Evolutionary conservation across 208 protist genomes (phyloP).

Genomic region (Trichomonas tenax): DNA sequence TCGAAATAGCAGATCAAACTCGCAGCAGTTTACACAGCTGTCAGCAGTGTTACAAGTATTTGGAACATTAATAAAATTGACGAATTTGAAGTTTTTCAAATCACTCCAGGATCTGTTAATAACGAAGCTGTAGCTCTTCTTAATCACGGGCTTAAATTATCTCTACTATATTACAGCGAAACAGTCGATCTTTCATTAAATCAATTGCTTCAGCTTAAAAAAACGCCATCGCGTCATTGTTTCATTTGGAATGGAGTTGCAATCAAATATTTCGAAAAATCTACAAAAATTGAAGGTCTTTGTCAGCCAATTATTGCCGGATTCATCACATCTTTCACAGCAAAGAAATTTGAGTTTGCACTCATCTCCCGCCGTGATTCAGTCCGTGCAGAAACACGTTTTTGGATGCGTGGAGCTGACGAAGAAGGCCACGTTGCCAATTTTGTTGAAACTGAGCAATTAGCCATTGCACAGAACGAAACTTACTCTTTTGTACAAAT

Average conservation of each 20-base stretch:
- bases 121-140: not conserved
- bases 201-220: not conserved
- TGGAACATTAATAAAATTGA: not conserved
- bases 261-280: not conserved
- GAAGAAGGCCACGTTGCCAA: slow-evolving; percentile 25
- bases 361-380: slow-evolving; percentile 16
- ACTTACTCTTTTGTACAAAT: slow-evolving; percentile 26
- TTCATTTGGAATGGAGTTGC: not conserved
- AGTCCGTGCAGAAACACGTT: slow-evolving; percentile 18
- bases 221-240: not conserved
- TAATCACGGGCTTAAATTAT: not conserved
- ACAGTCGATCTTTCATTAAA: not conserved
- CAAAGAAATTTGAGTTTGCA: not conserved
- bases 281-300: not conserved
- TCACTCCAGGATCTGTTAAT: not conserved
- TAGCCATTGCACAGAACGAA: not conserved
- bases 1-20: not conserved
- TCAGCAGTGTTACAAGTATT: not conserved
- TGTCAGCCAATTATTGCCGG: not conserved
- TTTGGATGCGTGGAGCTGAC: slow-evolving; percentile 21
- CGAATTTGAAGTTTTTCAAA: not conserved
- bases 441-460: slow-evolving; percentile 28
- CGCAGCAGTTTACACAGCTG: not conserved
- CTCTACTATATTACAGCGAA: not conserved
- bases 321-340: not conserved